A percentile compares a stretch with the other conserved stretches of the same genome.
Conservation (phyloP, 2,329 filamentous ascomycete genomes). For the Aureobasidium sp. region DNA sequence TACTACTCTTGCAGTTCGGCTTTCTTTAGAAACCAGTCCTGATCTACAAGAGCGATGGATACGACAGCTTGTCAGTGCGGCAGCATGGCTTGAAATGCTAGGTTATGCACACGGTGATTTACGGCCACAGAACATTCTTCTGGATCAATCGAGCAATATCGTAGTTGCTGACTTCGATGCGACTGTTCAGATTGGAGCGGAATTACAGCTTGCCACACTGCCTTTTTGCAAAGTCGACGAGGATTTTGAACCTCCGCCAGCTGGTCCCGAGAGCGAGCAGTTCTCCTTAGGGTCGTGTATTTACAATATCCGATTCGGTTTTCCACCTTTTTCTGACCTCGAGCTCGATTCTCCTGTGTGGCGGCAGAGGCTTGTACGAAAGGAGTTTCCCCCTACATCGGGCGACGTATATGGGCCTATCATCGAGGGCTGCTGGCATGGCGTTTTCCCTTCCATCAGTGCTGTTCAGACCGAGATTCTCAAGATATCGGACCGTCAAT, state of each 20-base stretch:
- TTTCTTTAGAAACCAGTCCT: neutral
- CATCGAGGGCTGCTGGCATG: neutral
- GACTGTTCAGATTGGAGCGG: neutral
- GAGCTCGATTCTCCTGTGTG: slow-evolving; percentile 3
- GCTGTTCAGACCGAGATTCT: neutral
- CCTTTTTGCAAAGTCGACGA: slow-evolving; percentile 1
- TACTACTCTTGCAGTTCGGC: neutral
- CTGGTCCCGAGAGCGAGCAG: slow-evolving; percentile 1
- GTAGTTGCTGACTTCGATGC: neutral
- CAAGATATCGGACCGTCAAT: neutral
- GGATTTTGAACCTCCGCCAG: neutral
- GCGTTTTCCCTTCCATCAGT: neutral
- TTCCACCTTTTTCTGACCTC: neutral
- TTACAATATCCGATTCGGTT: neutral
- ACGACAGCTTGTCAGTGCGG: neutral
- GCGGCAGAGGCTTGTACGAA: neutral
- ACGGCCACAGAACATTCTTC: neutral
- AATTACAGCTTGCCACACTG: neutral
- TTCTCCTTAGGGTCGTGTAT: slow-evolving; percentile 2
- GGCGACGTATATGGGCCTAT: neutral
- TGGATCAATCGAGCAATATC: neutral
- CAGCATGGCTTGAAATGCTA: slow-evolving; percentile 2
- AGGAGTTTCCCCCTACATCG: neutral
- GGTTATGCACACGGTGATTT: slow-evolving; percentile 4
- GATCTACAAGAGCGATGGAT: neutral